phyloP scores from a whole-genome alignment of 345 rosid genomes.

The Pseudoturritis turrita region DNA sequence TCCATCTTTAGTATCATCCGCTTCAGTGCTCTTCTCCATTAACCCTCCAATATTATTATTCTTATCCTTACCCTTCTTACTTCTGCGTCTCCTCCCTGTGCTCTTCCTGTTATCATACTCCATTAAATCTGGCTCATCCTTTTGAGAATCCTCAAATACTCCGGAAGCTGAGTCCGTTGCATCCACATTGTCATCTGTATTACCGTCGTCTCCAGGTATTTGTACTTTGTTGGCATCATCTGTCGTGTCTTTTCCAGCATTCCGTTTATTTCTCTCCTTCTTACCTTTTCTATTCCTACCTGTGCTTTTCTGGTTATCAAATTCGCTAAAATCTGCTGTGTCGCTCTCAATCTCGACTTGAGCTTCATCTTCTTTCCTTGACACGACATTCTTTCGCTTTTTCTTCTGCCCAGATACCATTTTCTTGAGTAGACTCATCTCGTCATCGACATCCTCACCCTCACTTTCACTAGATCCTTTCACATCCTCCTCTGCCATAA shows the following conservation, averaged over 20 bases:
- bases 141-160: slow-evolving; percentile 23
- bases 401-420: slow-evolving; percentile 56
- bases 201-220: slow-evolving; percentile 27
- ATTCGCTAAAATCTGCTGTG: slow-evolving; percentile 36
- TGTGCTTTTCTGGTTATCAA: slow-evolving; percentile 43
- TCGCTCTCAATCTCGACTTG: slow-evolving; percentile 39
- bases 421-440: slow-evolving; percentile 58
- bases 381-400: slow-evolving; percentile 35
- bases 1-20: slow-evolving; percentile 28
- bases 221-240: slow-evolving; percentile 26
- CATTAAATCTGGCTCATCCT: slow-evolving; percentile 16
- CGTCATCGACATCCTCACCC: slow-evolving; percentile 39
- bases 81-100: slow-evolving; percentile 31
- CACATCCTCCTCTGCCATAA: slow-evolving; percentile 28
- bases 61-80: slow-evolving; percentile 30
- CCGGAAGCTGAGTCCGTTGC: slow-evolving; percentile 28
- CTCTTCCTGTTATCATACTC: slow-evolving; percentile 27
- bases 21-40: slow-evolving; percentile 22
- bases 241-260: slow-evolving; percentile 29
- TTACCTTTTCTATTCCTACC: slow-evolving; percentile 43
- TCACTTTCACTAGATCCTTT: slow-evolving; percentile 30
- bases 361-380: slow-evolving; percentile 32
- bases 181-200: slow-evolving; percentile 21
- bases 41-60: slow-evolving; percentile 4
- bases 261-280: slow-evolving; percentile 45